Percentiles rank a stretch among this genome's conserved stretches.
Conservation (phyloP, 106 monocot genomes). For the Dioscorea dumetorum region DNA sequence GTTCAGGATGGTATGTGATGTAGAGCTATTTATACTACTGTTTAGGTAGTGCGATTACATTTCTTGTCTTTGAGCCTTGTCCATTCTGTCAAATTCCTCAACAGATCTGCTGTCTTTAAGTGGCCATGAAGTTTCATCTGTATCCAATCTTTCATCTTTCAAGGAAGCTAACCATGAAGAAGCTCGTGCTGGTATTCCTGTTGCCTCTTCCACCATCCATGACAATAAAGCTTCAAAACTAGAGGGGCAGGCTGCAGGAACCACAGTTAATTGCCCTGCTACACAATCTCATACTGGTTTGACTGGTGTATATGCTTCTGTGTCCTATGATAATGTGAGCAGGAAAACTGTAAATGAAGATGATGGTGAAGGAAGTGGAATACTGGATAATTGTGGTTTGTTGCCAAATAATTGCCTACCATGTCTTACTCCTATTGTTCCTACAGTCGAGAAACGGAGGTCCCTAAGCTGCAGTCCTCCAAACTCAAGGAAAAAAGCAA, state of each 20-base stretch:
- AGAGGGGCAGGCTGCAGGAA: constrained; percentile 19
- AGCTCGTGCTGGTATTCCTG: background rate
- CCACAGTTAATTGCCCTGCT: constrained; percentile 10
- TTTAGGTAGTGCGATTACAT: too few relatives aligned
- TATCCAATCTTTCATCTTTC: constrained; percentile 34
- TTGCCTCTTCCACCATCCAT: constrained; percentile 13
- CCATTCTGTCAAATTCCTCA: constrained; percentile 10
- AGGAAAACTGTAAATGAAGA: constrained; percentile 21
- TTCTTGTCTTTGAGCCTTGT: background rate
- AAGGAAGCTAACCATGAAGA: constrained; percentile 52
- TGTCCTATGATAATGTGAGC: constrained; percentile 28
- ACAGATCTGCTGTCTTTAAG: constrained; percentile 61
- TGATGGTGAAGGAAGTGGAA: constrained; percentile 23
- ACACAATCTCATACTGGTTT: constrained; percentile 1
- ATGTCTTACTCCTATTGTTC: constrained; percentile 46
- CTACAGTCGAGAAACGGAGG: constrained; percentile 65
- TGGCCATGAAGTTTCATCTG: constrained; percentile 47
- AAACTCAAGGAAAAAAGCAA: constrained; percentile 38
- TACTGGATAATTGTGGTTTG: constrained; percentile 74
- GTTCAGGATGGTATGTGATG: constrained; percentile 67
- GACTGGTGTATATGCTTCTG: constrained; percentile 14
- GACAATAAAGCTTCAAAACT: constrained; percentile 16
- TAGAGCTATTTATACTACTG: background rate
- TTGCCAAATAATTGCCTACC: constrained; percentile 86
- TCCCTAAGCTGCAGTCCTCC: constrained; percentile 59